A percentile compares a stretch with the other conserved stretches of the same genome.
These are phyloP conservation scores for Boletales sp. DNA, from an alignment of 768 basidiomycete genomes.

Conservation along the genomic window DNA sequence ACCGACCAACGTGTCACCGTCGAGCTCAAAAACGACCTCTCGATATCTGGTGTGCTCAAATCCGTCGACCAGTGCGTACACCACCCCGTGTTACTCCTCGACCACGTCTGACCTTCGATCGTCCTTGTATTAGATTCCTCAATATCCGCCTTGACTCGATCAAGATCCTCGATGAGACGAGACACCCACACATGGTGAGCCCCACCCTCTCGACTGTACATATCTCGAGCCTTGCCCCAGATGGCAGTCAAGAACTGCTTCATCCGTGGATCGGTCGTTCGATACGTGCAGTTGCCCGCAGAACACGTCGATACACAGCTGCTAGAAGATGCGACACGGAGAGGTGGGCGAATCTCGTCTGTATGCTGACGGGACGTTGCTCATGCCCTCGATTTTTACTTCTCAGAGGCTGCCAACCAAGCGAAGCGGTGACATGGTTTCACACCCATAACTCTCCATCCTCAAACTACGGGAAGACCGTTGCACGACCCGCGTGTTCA, in stretches of 20 bases:
- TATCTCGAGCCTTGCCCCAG: conserved; percentile 37
- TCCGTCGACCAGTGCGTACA: conserved; percentile 91
- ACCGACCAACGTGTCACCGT: conserved; percentile 97
- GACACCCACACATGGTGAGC: conserved; percentile 95
- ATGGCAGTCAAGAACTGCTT: conserved; percentile 99
- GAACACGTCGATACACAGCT: conserved; percentile 94
- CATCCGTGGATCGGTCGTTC: conserved; percentile 96
- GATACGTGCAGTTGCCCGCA: conserved; percentile 93
- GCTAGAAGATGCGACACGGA: conserved; percentile 91
- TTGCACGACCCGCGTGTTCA: conserved; percentile 15
- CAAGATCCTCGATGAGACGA: conserved; percentile 83
- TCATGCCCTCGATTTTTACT: conserved; percentile 1
- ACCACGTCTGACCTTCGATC: conserved; percentile 1
- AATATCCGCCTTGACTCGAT: conserved; percentile 97
- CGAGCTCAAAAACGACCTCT: conserved; percentile 98
- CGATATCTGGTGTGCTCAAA: conserved; percentile 92
- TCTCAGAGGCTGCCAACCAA: conserved; percentile 39
- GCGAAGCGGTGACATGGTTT: conserved; percentile 31
- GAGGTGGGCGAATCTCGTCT: conserved; percentile 55
- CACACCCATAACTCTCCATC: too few relatives aligned
- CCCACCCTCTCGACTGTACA: neutral
- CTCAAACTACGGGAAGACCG: too few relatives aligned
- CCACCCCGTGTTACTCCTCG: neutral
- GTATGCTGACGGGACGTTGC: neutral
- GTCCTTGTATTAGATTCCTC: conserved; percentile 58